Evolutionary conservation across 345 rosid genomes (phyloP).

Genomic region (Zanthoxylum bungeanum): DNA sequence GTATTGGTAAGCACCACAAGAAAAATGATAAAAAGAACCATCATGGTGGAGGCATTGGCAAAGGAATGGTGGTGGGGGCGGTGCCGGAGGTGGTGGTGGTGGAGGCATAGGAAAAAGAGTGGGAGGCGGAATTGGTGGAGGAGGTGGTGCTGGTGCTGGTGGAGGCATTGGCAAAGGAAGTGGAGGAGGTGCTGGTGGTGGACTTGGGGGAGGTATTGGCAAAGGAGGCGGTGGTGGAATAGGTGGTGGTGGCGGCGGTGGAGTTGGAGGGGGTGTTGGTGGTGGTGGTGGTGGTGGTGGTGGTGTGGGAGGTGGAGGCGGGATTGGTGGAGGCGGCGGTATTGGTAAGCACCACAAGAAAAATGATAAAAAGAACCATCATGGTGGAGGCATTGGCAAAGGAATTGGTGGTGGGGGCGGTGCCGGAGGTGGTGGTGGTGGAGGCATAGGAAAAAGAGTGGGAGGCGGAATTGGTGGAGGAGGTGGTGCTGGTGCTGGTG

Average conservation of each 20-base stretch:
- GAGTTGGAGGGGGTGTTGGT: not conserved
- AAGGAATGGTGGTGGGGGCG: conserved; percentile 15
- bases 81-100: not conserved
- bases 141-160: conserved; percentile 11
- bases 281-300: not conserved
- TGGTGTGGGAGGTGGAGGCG: not conserved
- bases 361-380: not conserved
- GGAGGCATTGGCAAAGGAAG: conserved; percentile 3
- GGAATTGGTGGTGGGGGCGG: conserved; percentile 17
- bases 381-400: conserved; percentile 1
- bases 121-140: not conserved
- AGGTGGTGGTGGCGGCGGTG: not conserved
- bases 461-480: conserved; percentile 9
- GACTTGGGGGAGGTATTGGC: not conserved
- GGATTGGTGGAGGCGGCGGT: not conserved
- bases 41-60: conserved; percentile 2
- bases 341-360: not conserved
- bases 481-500: not conserved
- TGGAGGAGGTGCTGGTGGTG: not conserved
- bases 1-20: not conserved
- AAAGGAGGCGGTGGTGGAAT: not conserved
- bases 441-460: too few relatives aligned
- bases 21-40: not conserved
- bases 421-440: not conserved
- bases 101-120: not conserved